Evolutionary conservation across 495 filamentous ascomycete genomes (phyloP).

Genomic region (Annulohypoxylon moriforme): DNA sequence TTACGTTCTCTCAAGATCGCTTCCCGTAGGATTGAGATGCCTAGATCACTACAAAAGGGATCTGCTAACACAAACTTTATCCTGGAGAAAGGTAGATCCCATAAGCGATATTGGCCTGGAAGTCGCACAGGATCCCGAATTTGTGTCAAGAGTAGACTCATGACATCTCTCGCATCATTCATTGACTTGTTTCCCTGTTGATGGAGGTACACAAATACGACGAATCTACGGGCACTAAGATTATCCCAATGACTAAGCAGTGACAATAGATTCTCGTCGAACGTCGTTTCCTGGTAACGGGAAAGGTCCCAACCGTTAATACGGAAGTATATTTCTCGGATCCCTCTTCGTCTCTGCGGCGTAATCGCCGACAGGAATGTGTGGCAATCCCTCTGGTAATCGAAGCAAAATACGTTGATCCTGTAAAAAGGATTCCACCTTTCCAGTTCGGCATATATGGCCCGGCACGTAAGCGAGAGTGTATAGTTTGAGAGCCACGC

Average conservation of each 20-base stretch:
- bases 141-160: too few relatives aligned
- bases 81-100: neutral
- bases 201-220: too few relatives aligned
- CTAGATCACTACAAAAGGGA: too few relatives aligned
- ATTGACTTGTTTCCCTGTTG: too few relatives aligned
- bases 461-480: constrained; percentile 23
- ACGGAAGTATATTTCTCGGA: too few relatives aligned
- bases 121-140: neutral
- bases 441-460: constrained; percentile 22
- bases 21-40: too few relatives aligned
- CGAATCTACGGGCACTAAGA: too few relatives aligned
- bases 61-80: too few relatives aligned
- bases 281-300: too few relatives aligned
- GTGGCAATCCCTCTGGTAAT: neutral
- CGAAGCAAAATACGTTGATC: neutral
- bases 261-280: neutral
- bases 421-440: constrained; percentile 11
- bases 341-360: neutral
- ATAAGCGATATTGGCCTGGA: neutral
- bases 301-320: too few relatives aligned
- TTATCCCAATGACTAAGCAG: neutral
- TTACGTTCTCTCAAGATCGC: constrained; percentile 11
- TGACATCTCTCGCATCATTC: too few relatives aligned
- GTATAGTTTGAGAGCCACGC: too few relatives aligned
- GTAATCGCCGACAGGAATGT: constrained; percentile 2